Percentiles rank a stretch among this genome's conserved stretches.
phyloP scores from a whole-genome alignment of 2,329 filamentous ascomycete species.

The Xylariaceae sp. region DNA sequence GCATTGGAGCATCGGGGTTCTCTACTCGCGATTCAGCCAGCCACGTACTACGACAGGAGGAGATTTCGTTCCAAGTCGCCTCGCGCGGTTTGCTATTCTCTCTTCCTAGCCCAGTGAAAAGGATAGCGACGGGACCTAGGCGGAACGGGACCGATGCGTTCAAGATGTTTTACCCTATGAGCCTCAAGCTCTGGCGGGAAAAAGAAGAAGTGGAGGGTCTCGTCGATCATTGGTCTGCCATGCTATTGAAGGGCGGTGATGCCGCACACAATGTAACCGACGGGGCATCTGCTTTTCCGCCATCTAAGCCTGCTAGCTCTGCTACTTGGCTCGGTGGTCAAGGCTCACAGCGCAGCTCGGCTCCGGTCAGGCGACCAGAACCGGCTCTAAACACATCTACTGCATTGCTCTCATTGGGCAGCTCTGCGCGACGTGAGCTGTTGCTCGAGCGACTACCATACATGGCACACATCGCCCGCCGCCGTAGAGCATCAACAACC shows the following conservation, averaged over 20 bases:
- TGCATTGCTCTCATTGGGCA: constrained; percentile 55
- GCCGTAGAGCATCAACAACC: constrained; percentile 33
- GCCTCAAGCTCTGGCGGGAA: constrained; percentile 74
- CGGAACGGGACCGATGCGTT: constrained; percentile 55
- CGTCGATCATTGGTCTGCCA: constrained; percentile 63
- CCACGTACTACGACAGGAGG: constrained; percentile 81
- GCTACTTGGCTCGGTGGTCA: constrained; percentile 9
- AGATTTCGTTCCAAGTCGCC: constrained; percentile 88
- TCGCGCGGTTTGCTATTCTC: constrained; percentile 81
- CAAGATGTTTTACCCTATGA: constrained; percentile 90
- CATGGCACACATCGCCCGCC: constrained; percentile 60
- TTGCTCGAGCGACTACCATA: constrained; percentile 85
- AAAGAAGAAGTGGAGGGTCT: constrained; percentile 76
- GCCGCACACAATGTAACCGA: constrained; percentile 36
- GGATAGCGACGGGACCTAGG: constrained; percentile 44
- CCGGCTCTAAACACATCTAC: constrained; percentile 19
- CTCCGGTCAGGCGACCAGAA: constrained; percentile 22
- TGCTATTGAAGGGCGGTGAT: constrained; percentile 51
- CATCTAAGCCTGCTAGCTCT: constrained; percentile 30
- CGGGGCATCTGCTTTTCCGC: constrained; percentile 45
- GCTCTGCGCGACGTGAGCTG: constrained; percentile 64
- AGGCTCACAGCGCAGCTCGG: constrained; percentile 16
- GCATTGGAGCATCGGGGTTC: constrained; percentile 41
- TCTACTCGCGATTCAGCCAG: constrained; percentile 53
- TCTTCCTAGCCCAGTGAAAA: constrained; percentile 79